Conservation (phyloP, 257 asterid species). For the Przewalskia tangutica region DNA sequence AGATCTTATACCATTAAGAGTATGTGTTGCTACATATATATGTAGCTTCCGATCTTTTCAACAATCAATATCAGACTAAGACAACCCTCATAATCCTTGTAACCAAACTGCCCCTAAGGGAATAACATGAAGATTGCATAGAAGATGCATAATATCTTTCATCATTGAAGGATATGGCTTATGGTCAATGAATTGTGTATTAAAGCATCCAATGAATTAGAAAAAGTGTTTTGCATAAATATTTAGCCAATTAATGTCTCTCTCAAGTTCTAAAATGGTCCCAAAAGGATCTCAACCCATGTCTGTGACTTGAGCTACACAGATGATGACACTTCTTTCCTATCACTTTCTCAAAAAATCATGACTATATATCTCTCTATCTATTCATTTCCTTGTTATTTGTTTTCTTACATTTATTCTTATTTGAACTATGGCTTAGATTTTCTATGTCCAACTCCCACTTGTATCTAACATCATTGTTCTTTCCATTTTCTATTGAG, state of each 20-base stretch:
- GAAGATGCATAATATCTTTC: neutral
- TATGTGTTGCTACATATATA: no score
- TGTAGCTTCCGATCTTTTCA: neutral
- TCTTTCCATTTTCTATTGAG: neutral
- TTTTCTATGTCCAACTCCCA: constrained; percentile 19
- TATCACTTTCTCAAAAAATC: neutral
- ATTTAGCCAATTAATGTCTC: constrained; percentile 8
- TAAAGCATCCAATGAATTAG: neutral
- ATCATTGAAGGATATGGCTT: neutral
- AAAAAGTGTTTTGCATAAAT: rapidly evolving
- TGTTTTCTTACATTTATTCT: constrained; percentile 33
- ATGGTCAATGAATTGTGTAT: neutral
- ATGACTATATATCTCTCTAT: neutral
- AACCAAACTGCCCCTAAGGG: neutral
- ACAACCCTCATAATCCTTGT: neutral
- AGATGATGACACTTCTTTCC: constrained; percentile 21
- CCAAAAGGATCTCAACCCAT: constrained; percentile 31
- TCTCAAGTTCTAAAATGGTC: constrained; percentile 37
- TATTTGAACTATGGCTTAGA: constrained; percentile 23
- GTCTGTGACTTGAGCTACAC: constrained; percentile 69
- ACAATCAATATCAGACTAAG: neutral
- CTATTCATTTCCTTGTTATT: constrained; percentile 16
- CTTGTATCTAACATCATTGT: constrained; percentile 13
- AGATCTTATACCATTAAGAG: no score
- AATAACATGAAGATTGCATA: no score